phyloP scores from a whole-genome alignment of 2,329 filamentous ascomycete genomes.

The Trichophyton equinum region DNA sequence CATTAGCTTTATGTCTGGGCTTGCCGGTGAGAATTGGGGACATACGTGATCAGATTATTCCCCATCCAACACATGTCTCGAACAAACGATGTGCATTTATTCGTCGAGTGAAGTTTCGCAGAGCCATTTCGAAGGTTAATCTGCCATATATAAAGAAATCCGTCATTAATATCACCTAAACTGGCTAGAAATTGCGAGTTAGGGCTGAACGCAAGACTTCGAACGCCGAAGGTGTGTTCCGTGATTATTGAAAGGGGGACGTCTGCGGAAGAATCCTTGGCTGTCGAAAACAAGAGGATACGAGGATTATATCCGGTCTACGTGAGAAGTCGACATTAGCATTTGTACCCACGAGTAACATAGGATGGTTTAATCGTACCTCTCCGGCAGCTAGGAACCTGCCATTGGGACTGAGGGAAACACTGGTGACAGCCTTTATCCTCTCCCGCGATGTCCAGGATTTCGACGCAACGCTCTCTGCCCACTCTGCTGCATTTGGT shows the following conservation, averaged over 20 bases:
- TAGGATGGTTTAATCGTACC: slow-evolving; percentile 30
- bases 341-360: slow-evolving; percentile 3
- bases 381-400: slow-evolving; percentile 85
- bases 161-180: slow-evolving; percentile 78
- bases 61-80: slow-evolving; percentile 87
- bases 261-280: slow-evolving; percentile 63
- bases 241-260: slow-evolving; percentile 70
- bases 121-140: slow-evolving; percentile 71
- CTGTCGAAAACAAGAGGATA: slow-evolving; percentile 77
- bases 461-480: slow-evolving; percentile 51
- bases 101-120: slow-evolving; percentile 68
- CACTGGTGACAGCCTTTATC: slow-evolving; percentile 85
- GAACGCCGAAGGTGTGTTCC: slow-evolving; percentile 84
- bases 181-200: slow-evolving; percentile 81
- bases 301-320: slow-evolving; percentile 82
- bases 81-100: slow-evolving; percentile 81
- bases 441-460: slow-evolving; percentile 82
- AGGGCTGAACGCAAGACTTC: slow-evolving; percentile 75
- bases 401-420: slow-evolving; percentile 77
- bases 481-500: slow-evolving; percentile 33
- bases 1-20: background rate
- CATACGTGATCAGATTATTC: slow-evolving; percentile 60
- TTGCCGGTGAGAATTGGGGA: slow-evolving; percentile 11
- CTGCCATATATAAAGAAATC: slow-evolving; percentile 83
- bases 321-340: slow-evolving; percentile 16